phyloP scores from a whole-genome alignment of 345 rosid species.

The Ceriops zippeliana region DNA sequence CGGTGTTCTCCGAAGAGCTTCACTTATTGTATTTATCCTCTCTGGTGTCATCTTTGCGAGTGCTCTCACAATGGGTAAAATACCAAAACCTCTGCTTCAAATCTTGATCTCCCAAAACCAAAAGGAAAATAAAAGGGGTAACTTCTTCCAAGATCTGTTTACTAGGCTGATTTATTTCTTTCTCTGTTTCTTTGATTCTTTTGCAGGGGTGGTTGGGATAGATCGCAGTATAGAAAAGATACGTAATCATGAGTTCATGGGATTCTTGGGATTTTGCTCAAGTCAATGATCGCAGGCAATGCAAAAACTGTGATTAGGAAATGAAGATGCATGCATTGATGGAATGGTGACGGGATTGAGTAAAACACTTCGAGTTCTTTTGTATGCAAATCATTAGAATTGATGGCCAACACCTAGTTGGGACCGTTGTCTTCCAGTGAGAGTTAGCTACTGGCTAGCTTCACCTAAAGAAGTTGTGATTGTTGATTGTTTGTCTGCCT shows the following conservation, averaged over 20 bases:
- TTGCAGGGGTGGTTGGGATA: conserved; percentile 63
- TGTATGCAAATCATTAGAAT: too few relatives aligned
- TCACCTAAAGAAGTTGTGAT: neutral
- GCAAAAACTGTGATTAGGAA: neutral
- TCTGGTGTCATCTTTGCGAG: conserved; percentile 79
- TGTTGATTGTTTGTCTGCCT: conserved; percentile 6
- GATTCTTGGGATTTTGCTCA: conserved; percentile 70
- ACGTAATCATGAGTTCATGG: conserved; percentile 75
- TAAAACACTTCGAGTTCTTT: neutral
- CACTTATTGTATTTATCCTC: conserved; percentile 68
- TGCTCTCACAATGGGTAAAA: conserved; percentile 77
- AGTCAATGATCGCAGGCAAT: conserved; percentile 46
- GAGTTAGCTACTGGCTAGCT: conserved; percentile 32
- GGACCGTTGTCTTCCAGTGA: conserved; percentile 6
- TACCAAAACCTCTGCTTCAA: neutral
- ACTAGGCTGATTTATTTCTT: neutral
- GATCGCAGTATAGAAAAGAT: conserved; percentile 62
- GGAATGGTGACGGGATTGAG: neutral
- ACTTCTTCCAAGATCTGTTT: neutral
- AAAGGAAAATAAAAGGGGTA: neutral
- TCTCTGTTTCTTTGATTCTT: neutral
- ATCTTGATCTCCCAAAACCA: neutral
- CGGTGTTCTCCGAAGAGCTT: conserved; percentile 53
- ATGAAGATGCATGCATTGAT: neutral
- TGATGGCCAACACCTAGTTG: conserved; percentile 54